Evolutionary conservation across 1,284 basidiomycete genomes (phyloP).

Genomic region (Microbotryomycetes sp.): DNA sequence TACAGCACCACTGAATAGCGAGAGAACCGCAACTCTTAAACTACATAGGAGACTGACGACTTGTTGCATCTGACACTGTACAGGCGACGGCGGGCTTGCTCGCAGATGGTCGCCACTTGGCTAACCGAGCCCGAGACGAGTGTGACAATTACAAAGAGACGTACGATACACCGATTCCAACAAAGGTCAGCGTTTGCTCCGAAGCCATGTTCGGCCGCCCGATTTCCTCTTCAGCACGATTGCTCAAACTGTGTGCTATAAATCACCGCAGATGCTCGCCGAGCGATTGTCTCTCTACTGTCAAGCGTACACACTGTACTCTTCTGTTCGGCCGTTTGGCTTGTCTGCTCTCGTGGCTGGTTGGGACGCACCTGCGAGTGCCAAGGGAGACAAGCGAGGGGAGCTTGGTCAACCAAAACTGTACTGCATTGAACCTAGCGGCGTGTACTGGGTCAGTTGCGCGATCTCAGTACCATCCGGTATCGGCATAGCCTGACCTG

Average conservation of each 20-base stretch:
- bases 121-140: constrained; percentile 79
- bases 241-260: background rate
- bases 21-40: too few species aligned
- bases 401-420: constrained; percentile 61
- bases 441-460: constrained; percentile 71
- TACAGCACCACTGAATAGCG: too few species aligned
- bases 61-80: background rate
- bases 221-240: background rate
- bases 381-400: constrained; percentile 57
- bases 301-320: constrained; percentile 96
- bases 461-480: background rate
- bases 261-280: constrained; percentile 58
- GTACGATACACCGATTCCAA: constrained; percentile 68
- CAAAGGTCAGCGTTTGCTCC: constrained; percentile 80
- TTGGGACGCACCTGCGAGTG: constrained; percentile 27
- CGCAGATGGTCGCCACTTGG: constrained; percentile 87
- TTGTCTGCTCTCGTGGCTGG: constrained; percentile 86
- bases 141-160: constrained; percentile 66
- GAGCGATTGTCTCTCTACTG: constrained; percentile 82
- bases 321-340: constrained; percentile 94
- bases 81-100: constrained; percentile 89
- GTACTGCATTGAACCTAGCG: constrained; percentile 91
- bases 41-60: too few species aligned
- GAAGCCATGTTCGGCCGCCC: background rate
- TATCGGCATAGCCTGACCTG: background rate